Evolutionary conservation across 495 filamentous ascomycete species (phyloP).

Genomic region (Bathelium albidoporum): DNA sequence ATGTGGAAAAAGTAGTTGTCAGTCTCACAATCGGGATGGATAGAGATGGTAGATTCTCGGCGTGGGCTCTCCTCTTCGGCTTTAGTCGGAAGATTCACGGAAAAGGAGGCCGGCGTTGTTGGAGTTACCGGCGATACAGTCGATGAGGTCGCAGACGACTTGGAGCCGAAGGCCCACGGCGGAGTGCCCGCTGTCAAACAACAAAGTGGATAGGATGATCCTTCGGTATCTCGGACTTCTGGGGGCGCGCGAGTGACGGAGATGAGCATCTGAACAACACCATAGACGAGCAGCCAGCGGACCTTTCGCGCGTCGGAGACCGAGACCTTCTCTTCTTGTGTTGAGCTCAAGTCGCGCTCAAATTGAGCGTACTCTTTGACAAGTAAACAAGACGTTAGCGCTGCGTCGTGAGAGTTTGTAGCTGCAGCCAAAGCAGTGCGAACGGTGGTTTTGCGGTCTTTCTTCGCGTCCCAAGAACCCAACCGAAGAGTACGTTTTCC

Average conservation of each 20-base stretch:
- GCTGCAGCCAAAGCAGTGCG: conserved; percentile 30
- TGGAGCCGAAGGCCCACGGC: conserved; percentile 17
- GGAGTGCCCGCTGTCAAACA: conserved; percentile 20
- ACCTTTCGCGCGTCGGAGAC: conserved; percentile 32
- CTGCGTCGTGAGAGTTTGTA: conserved; percentile 30
- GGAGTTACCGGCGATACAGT: conserved; percentile 2
- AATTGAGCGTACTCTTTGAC: conserved; percentile 38
- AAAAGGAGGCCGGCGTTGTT: conserved; percentile 9
- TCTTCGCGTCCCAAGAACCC: conserved; percentile 22
- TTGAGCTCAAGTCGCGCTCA: conserved; percentile 32
- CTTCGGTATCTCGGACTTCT: conserved; percentile 29
- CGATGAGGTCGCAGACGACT: not conserved
- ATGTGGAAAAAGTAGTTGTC: conserved; percentile 25
- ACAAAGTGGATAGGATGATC: conserved; percentile 28
- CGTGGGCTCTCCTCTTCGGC: not conserved
- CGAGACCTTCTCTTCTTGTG: conserved; percentile 33
- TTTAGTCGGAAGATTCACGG: conserved; percentile 2
- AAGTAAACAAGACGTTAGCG: conserved; percentile 26
- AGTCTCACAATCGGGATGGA: conserved; percentile 33
- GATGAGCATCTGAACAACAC: conserved; percentile 48
- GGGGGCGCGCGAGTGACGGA: conserved; percentile 28
- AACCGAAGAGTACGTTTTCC: conserved; percentile 23
- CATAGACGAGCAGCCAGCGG: conserved; percentile 66
- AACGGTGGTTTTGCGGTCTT: conserved; percentile 23
- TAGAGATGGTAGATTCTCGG: conserved; percentile 13